A percentile compares a stretch with the other conserved stretches of the same genome.
Conservation (phyloP, 1,139 yeast species). For the Diutina neorugosa region DNA sequence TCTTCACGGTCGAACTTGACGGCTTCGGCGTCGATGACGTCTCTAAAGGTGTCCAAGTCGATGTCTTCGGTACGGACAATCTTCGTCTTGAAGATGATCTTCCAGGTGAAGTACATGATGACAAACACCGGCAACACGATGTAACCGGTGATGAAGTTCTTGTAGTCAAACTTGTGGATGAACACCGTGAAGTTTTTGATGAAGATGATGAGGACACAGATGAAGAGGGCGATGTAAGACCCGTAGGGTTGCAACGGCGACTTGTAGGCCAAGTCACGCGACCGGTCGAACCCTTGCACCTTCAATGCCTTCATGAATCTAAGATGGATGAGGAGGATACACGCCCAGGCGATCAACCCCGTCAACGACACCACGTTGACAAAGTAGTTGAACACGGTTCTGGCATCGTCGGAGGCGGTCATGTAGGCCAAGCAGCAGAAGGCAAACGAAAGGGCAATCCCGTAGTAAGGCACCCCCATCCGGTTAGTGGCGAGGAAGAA, state of each 20-base stretch:
- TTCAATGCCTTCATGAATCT: conserved; percentile 6
- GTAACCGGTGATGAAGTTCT: conserved; percentile 63
- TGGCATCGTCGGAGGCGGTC: conserved; percentile 16
- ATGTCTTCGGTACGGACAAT: conserved; percentile 43
- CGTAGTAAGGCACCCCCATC: conserved; percentile 49
- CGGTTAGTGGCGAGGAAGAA: conserved; percentile 44
- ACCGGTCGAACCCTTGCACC: conserved; percentile 16
- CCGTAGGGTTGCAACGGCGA: conserved; percentile 64
- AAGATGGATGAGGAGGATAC: conserved; percentile 13
- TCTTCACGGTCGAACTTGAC: conserved; percentile 35
- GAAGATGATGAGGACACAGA: conserved; percentile 43
- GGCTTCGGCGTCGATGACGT: conserved; percentile 59
- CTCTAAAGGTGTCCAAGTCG: conserved; percentile 52
- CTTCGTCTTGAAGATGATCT: conserved; percentile 40
- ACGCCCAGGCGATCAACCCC: conserved; percentile 19
- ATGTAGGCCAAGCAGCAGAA: conserved; percentile 20
- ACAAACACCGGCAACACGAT: conserved; percentile 62
- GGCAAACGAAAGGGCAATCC: conserved; percentile 45
- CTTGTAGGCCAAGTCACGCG: conserved; percentile 37
- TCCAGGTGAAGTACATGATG: conserved; percentile 45
- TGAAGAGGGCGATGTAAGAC: conserved; percentile 42
- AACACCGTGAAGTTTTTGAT: conserved; percentile 69
- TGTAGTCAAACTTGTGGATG: conserved; percentile 42
- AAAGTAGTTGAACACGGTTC: conserved; percentile 16
- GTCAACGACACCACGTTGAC: conserved; percentile 19